Evolutionary conservation across 176 grass and related monocot species (phyloP).

Genomic region (Poa pratensis): DNA sequence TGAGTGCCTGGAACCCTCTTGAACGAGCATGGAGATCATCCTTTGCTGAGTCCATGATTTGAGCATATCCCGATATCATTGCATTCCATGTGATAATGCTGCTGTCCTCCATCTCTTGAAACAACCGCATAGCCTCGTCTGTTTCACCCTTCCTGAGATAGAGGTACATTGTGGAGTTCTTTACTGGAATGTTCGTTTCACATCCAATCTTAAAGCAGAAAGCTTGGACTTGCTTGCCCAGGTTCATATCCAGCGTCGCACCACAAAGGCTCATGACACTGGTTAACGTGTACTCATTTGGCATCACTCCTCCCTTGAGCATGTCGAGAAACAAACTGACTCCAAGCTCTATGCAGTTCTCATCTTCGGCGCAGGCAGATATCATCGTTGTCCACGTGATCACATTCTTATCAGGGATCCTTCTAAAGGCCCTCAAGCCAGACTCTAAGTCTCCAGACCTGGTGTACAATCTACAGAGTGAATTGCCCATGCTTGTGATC

Average conservation of each 20-base stretch:
- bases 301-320: constrained; percentile 64
- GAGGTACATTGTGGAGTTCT: constrained; percentile 80
- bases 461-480: constrained; percentile 67
- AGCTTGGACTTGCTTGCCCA: constrained; percentile 78
- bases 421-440: constrained; percentile 54
- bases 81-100: constrained; percentile 82
- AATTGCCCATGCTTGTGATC: constrained; percentile 65
- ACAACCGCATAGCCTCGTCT: constrained; percentile 65
- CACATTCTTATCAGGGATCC: constrained; percentile 70
- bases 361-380: constrained; percentile 72
- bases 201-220: constrained; percentile 77
- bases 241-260: constrained; percentile 54
- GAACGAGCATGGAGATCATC: constrained; percentile 63
- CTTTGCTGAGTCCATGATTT: constrained; percentile 71
- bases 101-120: constrained; percentile 58
- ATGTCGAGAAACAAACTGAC: constrained; percentile 64
- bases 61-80: constrained; percentile 70
- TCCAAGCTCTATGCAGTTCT: constrained; percentile 56
- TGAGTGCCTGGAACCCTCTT: constrained; percentile 70
- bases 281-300: constrained; percentile 74
- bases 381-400: constrained; percentile 81
- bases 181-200: constrained; percentile 58
- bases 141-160: constrained; percentile 70
- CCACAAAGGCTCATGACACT: constrained; percentile 77
- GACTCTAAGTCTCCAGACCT: constrained; percentile 62